Conservation (phyloP, 1,139 yeast genomes). For the Debaryomycetaceae sp. region DNA sequence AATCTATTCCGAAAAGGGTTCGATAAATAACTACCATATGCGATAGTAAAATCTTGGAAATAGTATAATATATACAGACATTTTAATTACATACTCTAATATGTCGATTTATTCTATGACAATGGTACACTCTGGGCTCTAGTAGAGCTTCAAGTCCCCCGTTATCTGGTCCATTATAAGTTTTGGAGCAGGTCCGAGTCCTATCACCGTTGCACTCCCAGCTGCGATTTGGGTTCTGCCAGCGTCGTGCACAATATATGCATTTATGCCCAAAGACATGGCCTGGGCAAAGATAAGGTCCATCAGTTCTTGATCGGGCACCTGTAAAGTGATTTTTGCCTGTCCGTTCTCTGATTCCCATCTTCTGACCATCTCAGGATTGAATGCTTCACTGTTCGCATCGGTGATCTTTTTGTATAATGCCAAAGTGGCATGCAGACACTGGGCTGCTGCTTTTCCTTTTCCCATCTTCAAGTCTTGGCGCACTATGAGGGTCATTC, state of each 20-base stretch:
- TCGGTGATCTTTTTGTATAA: conserved; percentile 70
- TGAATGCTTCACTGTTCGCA: conserved; percentile 52
- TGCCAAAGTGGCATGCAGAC: conserved; percentile 95
- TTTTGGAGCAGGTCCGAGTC: conserved; percentile 97
- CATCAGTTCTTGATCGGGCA: conserved; percentile 70
- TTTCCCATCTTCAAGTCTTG: conserved; percentile 89
- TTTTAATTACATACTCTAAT: not conserved
- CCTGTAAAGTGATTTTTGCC: conserved; percentile 90
- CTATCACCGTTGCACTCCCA: conserved; percentile 92
- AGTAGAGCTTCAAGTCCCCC: conserved; percentile 72
- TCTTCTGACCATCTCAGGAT: conserved; percentile 57
- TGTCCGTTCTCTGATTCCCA: conserved; percentile 84
- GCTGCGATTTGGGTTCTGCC: conserved; percentile 96
- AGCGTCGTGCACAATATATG: conserved; percentile 86
- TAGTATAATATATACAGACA: not conserved
- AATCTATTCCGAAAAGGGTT: conserved; percentile 5
- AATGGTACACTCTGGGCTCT: conserved; percentile 7
- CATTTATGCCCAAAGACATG: conserved; percentile 71
- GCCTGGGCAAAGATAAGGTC: conserved; percentile 79
- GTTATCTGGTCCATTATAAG: conserved; percentile 76
- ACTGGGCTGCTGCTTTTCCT: conserved; percentile 97
- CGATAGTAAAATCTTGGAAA: too few species aligned
- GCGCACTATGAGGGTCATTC: conserved; percentile 86
- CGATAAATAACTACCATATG: conserved; percentile 1
- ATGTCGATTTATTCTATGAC: not conserved